phyloP scores from a whole-genome alignment of 495 filamentous ascomycete species.

The Hypoxylon crocopeplum region DNA sequence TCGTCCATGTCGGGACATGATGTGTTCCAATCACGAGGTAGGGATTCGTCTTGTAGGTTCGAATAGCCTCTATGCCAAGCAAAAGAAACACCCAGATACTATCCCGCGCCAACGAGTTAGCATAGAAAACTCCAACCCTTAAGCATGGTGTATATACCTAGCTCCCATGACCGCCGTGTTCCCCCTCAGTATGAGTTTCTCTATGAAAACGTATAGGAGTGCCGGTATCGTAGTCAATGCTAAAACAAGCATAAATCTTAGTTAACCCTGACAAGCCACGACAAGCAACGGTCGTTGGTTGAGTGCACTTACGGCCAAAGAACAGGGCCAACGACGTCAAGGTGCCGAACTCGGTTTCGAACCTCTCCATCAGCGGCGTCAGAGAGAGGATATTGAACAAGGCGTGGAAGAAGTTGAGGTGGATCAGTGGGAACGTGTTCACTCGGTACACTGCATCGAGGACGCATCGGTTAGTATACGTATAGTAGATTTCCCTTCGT shows the following conservation, averaged over 20 bases:
- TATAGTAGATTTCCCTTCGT: neutral
- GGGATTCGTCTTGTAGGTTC: slow-evolving; percentile 74
- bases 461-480: slow-evolving; percentile 23
- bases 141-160: slow-evolving; percentile 60
- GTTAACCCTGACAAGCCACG: neutral
- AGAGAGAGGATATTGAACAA: slow-evolving; percentile 80
- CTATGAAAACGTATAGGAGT: slow-evolving; percentile 71
- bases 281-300: neutral
- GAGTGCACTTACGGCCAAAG: slow-evolving; percentile 76
- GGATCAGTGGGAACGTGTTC: slow-evolving; percentile 92
- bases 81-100: slow-evolving; percentile 94
- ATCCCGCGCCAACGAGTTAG: slow-evolving; percentile 2
- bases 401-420: slow-evolving; percentile 78
- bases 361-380: slow-evolving; percentile 84
- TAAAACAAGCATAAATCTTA: slow-evolving; percentile 43
- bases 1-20: slow-evolving; percentile 90
- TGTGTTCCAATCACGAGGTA: slow-evolving; percentile 74
- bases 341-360: slow-evolving; percentile 95
- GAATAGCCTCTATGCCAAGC: slow-evolving; percentile 81
- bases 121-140: neutral
- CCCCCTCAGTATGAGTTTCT: slow-evolving; percentile 67
- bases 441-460: slow-evolving; percentile 78
- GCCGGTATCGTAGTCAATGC: slow-evolving; percentile 83
- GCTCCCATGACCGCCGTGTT: slow-evolving; percentile 80
- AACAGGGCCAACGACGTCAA: slow-evolving; percentile 82